A percentile compares a stretch with the other conserved stretches of the same genome.
phyloP scores from a whole-genome alignment of 2,329 filamentous ascomycete species.

The Fusarium mangiferae region DNA sequence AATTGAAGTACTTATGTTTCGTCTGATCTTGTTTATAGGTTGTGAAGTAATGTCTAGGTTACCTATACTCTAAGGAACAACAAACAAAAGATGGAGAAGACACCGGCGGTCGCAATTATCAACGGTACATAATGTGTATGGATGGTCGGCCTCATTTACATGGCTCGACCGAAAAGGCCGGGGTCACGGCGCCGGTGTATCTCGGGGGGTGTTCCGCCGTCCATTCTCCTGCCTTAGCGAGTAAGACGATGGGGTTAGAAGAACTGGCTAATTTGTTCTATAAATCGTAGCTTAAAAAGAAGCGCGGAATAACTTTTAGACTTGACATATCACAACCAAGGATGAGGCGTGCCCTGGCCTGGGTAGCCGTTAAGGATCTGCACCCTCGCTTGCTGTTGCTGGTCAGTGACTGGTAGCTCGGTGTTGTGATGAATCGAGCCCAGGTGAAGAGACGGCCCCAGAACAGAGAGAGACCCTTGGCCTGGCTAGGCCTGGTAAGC shows the following conservation, averaged over 20 bases:
- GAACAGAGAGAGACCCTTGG: conserved; percentile 1
- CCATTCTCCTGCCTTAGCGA: conserved; percentile 20
- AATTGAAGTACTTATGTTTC: not conserved
- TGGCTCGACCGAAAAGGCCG: conserved; percentile 19
- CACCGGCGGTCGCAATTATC: not conserved
- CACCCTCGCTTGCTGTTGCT: conserved; percentile 11
- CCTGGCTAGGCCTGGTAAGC: conserved; percentile 35
- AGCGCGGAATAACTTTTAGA: conserved; percentile 13
- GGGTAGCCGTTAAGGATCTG: conserved; percentile 23
- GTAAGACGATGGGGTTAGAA: conserved; percentile 11
- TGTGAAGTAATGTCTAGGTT: conserved; percentile 25
- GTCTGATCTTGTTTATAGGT: conserved; percentile 22
- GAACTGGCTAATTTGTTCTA: conserved; percentile 27
- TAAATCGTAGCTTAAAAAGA: conserved; percentile 22
- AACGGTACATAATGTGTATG: not conserved
- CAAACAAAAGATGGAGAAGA: conserved; percentile 34
- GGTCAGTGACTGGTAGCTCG: conserved; percentile 8
- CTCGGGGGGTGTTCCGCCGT: conserved; percentile 28
- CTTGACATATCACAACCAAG: conserved; percentile 9
- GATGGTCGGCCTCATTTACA: conserved; percentile 34
- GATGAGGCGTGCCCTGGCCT: not conserved
- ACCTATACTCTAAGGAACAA: not conserved
- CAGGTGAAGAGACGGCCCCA: conserved; percentile 4
- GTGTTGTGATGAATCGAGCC: conserved; percentile 23
- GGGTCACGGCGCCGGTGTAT: conserved; percentile 20